Base-by-base conservation (phyloP, 2,329 filamentous ascomycete genomes). In the Trichoderma sp. region DNA sequence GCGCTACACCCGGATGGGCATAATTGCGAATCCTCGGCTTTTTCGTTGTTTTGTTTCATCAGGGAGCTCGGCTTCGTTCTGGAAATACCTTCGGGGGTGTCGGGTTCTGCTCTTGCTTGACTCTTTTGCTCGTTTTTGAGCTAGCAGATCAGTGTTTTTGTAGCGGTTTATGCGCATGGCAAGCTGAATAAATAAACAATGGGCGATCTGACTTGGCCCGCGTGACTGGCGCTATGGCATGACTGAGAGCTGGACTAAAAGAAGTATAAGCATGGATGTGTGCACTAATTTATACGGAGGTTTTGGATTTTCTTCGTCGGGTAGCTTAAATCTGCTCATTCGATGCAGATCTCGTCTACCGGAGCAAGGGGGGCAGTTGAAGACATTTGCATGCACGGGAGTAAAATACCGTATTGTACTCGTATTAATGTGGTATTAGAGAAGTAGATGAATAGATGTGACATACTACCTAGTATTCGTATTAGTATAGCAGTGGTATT, bases 11-110 rank as follows among this genome's bases (percentile, higher is more conserved):
- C 16, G n/a, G 35, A 27, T 27, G 12, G 65, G 72, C 14, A 50
- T 35, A 62, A 53, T 53, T 35, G 45, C 60, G 33, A 45, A 50
- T 33, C 50, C 41, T 63, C 56, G 62, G 69, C 56, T 72, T 27
- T 31, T n/a, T 27, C 50, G 14, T 56, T 73, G 69, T 73, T 73
- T 73, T 65, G 69, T 73, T 73, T 73, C 69, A 65, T 71, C 67
- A 60, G 67, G 45, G 64, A 53, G 14, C 38, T 41, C n/a, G 8
- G 38, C n/a, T 53, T 27, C 29, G 7, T 53, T 14, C 1, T 24
- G 31, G 31, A 18, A 33, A 62, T 21, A 33, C 45, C 18, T 62
- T 62, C 16, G 16, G 16, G 27, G 1, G 24, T 3, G 24, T 31
- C 24, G 33, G 62, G n/a, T 29, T 21, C 12, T 53, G 45, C n/a